phyloP scores from a whole-genome alignment of 2,329 filamentous ascomycete species.

The Verticillium albo-atrum region DNA sequence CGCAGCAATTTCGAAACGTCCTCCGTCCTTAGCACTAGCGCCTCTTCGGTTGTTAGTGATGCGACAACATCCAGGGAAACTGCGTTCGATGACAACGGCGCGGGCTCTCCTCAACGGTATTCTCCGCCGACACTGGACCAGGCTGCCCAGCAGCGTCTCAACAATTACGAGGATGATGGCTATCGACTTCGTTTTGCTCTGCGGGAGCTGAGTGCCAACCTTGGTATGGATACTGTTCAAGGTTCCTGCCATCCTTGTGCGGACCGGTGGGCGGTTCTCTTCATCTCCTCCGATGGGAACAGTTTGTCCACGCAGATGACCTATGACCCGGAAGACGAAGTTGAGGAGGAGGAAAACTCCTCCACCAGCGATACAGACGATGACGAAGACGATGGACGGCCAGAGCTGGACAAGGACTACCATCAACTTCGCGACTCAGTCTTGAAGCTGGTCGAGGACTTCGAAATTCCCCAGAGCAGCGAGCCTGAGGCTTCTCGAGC shows the following conservation, averaged over 20 bases:
- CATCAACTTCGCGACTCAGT: slow-evolving; percentile 78
- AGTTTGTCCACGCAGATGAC: slow-evolving; percentile 67
- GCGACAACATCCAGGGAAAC: slow-evolving; percentile 61
- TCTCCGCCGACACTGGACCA: slow-evolving; percentile 47
- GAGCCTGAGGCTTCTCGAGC: slow-evolving; percentile 55
- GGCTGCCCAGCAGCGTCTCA: slow-evolving; percentile 36
- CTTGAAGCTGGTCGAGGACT: slow-evolving; percentile 75
- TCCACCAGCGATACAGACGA: slow-evolving; percentile 58
- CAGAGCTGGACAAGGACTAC: slow-evolving; percentile 72
- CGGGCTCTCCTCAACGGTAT: slow-evolving; percentile 46
- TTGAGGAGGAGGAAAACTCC: slow-evolving; percentile 58
- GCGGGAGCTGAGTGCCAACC: slow-evolving; percentile 64
- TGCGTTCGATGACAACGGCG: slow-evolving; percentile 50
- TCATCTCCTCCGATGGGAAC: slow-evolving; percentile 70
- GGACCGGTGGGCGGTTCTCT: slow-evolving; percentile 78
- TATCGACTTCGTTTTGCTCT: slow-evolving; percentile 62
- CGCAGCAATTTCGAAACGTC: slow-evolving; percentile 59
- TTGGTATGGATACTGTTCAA: slow-evolving; percentile 60
- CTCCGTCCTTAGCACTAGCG: slow-evolving; percentile 68
- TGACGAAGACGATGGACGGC: slow-evolving; percentile 54
- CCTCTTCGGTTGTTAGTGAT: slow-evolving; percentile 69
- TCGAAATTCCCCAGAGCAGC: slow-evolving; percentile 68
- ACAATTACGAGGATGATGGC: slow-evolving; percentile 59
- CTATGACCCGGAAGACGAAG: slow-evolving; percentile 63
- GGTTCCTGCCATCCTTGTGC: slow-evolving; percentile 74